Base-by-base conservation (phyloP, 2,329 filamentous ascomycete genomes). In the Ophiobolus disseminans region DNA sequence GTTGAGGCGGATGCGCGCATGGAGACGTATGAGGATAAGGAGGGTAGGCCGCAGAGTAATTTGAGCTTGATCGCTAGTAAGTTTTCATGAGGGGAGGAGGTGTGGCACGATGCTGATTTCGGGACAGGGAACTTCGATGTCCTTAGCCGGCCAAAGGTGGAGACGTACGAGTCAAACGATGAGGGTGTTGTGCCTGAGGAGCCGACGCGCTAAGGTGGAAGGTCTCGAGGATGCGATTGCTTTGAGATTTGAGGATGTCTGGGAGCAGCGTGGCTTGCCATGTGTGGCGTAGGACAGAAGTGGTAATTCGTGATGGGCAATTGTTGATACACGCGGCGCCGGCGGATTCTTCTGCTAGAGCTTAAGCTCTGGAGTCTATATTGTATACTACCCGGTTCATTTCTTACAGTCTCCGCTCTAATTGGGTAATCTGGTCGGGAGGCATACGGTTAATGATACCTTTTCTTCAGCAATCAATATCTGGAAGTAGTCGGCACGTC, bases 1-100 rank as follows among this genome's bases (percentile, higher is more conserved):
- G 79, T 97, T 40, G 93, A 97, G 73, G 92, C 89, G 35, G 90
- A 97, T 53, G 88, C 87, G 53, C 78, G 77, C 58, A 85, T 93
- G 77, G 69, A 73, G 35, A 80, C 76, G 61, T 78, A 74, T 35
- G 93, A 85, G 70, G 82, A 88, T 42, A 40, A 35, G 60, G 88
- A 94, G 37, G 90, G 90, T 71, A 87, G 87, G 74, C 83, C 78
- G 63, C 80, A 80, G 60, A 83, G 75, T 45, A 69, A 77, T 40
- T 72, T 97, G 66, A 92, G 79, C 74, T 80, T 97, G 64, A 74
- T 88, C 40, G 91, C 96, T 78, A 87, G 93, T 96, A 85, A 68
- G 89, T 81, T 36, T 28, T 28, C 20, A 28, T 31, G 31, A 11
- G 32, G n/a, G 21, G 48, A 14, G n/a, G 11, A 9, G 26, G 23